Conservation (phyloP, 768 basidiomycete genomes). For the Boletus sp. region DNA sequence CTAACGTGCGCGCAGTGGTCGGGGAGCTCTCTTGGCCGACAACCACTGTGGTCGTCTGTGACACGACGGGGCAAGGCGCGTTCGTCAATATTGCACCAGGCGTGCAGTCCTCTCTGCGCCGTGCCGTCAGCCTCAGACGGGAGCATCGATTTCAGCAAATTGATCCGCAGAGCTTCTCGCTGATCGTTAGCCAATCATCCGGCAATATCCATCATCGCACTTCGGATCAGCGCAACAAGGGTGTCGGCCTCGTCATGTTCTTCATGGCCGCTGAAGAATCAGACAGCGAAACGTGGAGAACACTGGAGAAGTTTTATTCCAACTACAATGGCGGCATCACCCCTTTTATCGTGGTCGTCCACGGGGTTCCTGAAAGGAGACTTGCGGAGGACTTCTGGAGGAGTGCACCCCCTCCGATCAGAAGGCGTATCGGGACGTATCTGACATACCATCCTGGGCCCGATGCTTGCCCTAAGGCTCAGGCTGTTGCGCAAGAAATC, state of each 20-base stretch:
- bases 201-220: not conserved
- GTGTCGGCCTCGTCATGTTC: slow-evolving; percentile 15
- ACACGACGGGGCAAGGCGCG: slow-evolving; percentile 4
- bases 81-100: slow-evolving; percentile 9
- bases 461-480: slow-evolving; percentile 4
- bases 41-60: slow-evolving; percentile 21
- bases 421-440: slow-evolving; percentile 4
- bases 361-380: slow-evolving; percentile 1
- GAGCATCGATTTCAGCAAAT: slow-evolving; percentile 17
- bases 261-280: slow-evolving; percentile 7
- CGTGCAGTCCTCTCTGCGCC: slow-evolving; percentile 7
- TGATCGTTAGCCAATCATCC: not conserved
- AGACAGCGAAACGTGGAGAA: slow-evolving; percentile 11
- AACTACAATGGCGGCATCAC: slow-evolving; percentile 13
- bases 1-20: slow-evolving; percentile 19
- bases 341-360: slow-evolving; percentile 19
- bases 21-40: slow-evolving; percentile 19
- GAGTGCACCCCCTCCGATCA: slow-evolving; percentile 9
- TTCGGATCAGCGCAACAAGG: slow-evolving; percentile 1
- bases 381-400: slow-evolving; percentile 13
- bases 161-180: slow-evolving; percentile 7
- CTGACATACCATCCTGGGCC: slow-evolving; percentile 15
- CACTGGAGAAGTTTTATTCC: slow-evolving; percentile 14
- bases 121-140: not conserved
- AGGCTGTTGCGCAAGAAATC: slow-evolving; percentile 5